Base-by-base conservation (phyloP, 805 yeast species). In the Saturnispora diversa region DNA sequence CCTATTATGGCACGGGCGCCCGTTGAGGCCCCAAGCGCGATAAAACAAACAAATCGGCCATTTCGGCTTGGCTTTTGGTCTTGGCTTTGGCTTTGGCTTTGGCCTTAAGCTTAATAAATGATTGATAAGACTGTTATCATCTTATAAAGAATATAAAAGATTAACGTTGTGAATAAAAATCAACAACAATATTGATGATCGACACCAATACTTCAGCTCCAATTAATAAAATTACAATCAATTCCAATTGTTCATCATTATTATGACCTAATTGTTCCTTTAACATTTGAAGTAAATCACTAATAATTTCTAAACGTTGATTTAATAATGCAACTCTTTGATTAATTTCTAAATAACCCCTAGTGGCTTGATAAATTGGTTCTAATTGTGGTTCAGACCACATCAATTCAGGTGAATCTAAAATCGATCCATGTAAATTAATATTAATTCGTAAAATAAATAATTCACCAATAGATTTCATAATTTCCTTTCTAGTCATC, bases 341-440 rank as follows among this genome's bases (percentile, higher is more conserved):
- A 56, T 88, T 88, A 51, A 92, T 92, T 55, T 92, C 98, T 46
- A 92, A 62, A 60, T 90, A 90, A 1, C 97, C 96, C 58, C 97
- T 75, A 2, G 95, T 87, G 0, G 97, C 97, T 60, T 88, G 97
- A 62, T 92, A 92, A 39, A 90, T 87, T 1, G 98, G 98, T 58
- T 92, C 98, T 46, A 92, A 68, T 55, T 88, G 96, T 2, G 98
- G 98, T 59, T 92, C 97, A 0, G 97, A 78, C 98, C 98, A 92
- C 96, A 92, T 87, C 44, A 92, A 74, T 60, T 92, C 98, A 1
- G 98, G 98, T 2, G 95, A 84, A 59, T 92, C 98, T 46, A 92
- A 67, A 21, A 92, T 94, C 0, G 90, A 80, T 1, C 92, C 92
- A 63, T 84, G 92, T 40, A 84, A 64, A 53, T 84, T 84, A 45